Evolutionary conservation across 75 land plant genomes (phyloP).

Genomic region (Pinus albicaulis): DNA sequence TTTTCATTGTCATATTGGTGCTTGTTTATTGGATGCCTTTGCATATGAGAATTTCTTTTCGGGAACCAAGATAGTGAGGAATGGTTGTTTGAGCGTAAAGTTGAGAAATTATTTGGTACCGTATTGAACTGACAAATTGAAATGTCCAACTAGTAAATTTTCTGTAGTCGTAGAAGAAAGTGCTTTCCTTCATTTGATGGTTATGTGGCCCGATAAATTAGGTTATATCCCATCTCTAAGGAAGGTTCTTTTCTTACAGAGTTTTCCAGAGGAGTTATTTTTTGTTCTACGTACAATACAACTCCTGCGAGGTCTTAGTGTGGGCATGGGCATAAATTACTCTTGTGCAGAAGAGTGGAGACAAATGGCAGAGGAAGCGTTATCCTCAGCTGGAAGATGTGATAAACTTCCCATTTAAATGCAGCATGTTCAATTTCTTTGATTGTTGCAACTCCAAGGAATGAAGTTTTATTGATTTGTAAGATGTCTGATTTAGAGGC

Average conservation of each 20-base stretch:
- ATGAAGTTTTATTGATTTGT: background rate
- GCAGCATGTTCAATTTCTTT: background rate
- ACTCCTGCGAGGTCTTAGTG: slow-evolving; percentile 83
- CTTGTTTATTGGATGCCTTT: background rate
- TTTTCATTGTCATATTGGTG: background rate
- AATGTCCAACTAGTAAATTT: background rate
- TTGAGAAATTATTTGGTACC: background rate
- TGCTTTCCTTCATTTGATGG: background rate
- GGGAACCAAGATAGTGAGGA: background rate
- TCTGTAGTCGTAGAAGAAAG: background rate
- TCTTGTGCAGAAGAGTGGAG: slow-evolving; percentile 93
- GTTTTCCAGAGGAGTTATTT: slow-evolving; percentile 89
- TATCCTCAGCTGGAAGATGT: slow-evolving; percentile 39
- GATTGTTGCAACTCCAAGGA: background rate
- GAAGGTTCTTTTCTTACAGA: slow-evolving; percentile 32
- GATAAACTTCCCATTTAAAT: background rate
- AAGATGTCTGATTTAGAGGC: background rate
- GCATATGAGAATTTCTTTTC: background rate
- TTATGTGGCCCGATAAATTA: background rate
- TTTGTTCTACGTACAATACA: slow-evolving; percentile 78
- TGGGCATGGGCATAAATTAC: slow-evolving; percentile 74
- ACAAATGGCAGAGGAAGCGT: slow-evolving; percentile 72
- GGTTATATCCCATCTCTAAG: background rate
- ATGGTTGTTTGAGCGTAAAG: background rate
- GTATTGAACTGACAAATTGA: background rate